Conservation (phyloP, 108 stramenopile species). For the Nitzschia sp. region DNA sequence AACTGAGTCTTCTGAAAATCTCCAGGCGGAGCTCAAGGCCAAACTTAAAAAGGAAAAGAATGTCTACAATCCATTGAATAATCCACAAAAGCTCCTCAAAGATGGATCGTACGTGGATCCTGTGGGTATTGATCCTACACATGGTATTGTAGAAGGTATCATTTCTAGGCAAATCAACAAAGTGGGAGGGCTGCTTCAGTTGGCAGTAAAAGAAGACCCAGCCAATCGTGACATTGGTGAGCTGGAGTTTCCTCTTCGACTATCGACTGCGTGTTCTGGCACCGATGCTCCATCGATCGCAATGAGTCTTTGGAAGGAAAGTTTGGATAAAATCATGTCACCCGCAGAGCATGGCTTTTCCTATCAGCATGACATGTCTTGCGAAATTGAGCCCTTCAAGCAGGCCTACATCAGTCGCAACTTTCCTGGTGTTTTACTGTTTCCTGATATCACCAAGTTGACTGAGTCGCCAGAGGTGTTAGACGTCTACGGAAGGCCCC, state of each 20-base stretch:
- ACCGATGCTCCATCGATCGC: conserved; percentile 82
- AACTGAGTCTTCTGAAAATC: conserved; percentile 3
- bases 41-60: conserved; percentile 20
- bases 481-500: conserved; percentile 67
- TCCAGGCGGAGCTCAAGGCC: conserved; percentile 2
- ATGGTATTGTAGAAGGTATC: conserved; percentile 67
- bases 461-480: conserved; percentile 37
- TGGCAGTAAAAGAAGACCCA: conserved; percentile 21
- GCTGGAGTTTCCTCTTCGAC: conserved; percentile 31
- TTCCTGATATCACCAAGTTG: conserved; percentile 77
- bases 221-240: conserved; percentile 24
- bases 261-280: conserved; percentile 73
- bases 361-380: conserved; percentile 65
- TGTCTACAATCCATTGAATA: conserved; percentile 42
- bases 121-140: conserved; percentile 73
- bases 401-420: conserved; percentile 77
- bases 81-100: conserved; percentile 41
- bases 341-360: conserved; percentile 18
- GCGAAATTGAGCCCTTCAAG: conserved; percentile 81
- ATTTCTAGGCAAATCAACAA: conserved; percentile 60
- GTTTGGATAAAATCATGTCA: conserved; percentile 36
- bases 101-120: conserved; percentile 59
- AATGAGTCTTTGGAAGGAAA: conserved; percentile 59
- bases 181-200: conserved; percentile 43
- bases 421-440: conserved; percentile 56